Base-by-base conservation (phyloP, 1,284 basidiomycete genomes). In the Malassezia restricta region DNA sequence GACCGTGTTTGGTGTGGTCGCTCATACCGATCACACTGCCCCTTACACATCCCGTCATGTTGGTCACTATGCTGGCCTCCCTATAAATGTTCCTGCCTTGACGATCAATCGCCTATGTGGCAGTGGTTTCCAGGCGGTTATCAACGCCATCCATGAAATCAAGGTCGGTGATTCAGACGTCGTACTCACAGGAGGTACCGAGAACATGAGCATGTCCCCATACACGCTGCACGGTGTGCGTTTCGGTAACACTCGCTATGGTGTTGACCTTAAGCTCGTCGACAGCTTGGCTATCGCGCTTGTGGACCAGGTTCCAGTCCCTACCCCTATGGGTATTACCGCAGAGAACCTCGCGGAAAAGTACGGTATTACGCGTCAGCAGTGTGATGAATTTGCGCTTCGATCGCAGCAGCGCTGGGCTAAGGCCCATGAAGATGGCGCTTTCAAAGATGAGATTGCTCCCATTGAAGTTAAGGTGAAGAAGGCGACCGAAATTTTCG, bases 11-110 rank as follows among this genome's bases (percentile, higher is more conserved):
- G 70, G 71, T 42, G 63, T 65, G 45, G 71, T 73, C 9, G 63
- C 67, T 8, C 58, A 59, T 8, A 58, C 55, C 4, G 71, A 73
- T 51, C 62, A 62, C 43, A 52, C 89, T 44, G 90, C 90, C 45
- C 90, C 96, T 74, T 89, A 86, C 35, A 88, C 92, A 28, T 89
- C 92, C 47, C 83, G 92, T 59, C 92, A 98, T 75, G 91, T 94
- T 56, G 89, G 86, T 11, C 83, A 96, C 62, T 80, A 78, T 56
- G 81, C 90, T 29, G 92, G 92, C 59, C 78, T 79, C 5, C 75
- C 75, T 0, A 73, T 77, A 15, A 76, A 75, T 14, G 74, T 76
- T 1, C 78, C 79, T n/a, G 79, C 79, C 5, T 64, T 79, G 27
- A 79, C 78, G 0, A 64, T 79, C 41, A 80, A 80, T 73, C 69